phyloP scores from a whole-genome alignment of 1,139 yeast species.

The Pichia sp. region DNA sequence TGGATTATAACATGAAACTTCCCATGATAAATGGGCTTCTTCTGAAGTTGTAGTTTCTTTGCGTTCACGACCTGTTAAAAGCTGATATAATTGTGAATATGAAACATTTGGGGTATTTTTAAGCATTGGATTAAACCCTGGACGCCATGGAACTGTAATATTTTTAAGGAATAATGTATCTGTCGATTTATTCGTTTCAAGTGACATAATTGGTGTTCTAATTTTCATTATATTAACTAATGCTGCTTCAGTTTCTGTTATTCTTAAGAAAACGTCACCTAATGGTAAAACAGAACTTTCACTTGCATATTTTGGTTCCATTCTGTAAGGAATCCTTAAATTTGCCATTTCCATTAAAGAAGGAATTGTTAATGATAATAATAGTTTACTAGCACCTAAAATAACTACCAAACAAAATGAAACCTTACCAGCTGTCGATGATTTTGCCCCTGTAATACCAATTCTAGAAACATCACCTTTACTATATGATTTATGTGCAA shows the following conservation, averaged over 20 bases:
- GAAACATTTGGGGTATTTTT: conserved; percentile 51
- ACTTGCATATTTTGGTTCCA: conserved; percentile 35
- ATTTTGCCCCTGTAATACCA: conserved; percentile 42
- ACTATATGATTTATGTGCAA: conserved; percentile 50
- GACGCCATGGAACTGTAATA: conserved; percentile 67
- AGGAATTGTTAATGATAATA: conserved; percentile 45
- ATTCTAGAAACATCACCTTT: conserved; percentile 48
- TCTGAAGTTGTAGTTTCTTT: conserved; percentile 31
- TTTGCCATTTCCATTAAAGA: conserved; percentile 44
- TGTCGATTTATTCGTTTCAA: conserved; percentile 26
- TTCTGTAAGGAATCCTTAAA: conserved; percentile 34
- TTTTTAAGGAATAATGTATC: conserved; percentile 57
- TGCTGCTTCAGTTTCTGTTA: conserved; percentile 51
- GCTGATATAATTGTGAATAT: conserved; percentile 49
- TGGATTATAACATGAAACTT: conserved; percentile 39
- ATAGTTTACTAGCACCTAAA: conserved; percentile 31
- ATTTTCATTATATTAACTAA: conserved; percentile 39
- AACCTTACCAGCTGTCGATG: conserved; percentile 24
- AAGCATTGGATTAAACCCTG: conserved; percentile 81
- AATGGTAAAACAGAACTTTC: conserved; percentile 50
- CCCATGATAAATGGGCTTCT: conserved; percentile 56
- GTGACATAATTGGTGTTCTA: conserved; percentile 29
- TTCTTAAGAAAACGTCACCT: conserved; percentile 68
- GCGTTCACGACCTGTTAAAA: conserved; percentile 58
- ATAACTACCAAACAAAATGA: conserved; percentile 26